Conservation (phyloP, 148 eudicot species). For the Chenopodium quinoa region DNA sequence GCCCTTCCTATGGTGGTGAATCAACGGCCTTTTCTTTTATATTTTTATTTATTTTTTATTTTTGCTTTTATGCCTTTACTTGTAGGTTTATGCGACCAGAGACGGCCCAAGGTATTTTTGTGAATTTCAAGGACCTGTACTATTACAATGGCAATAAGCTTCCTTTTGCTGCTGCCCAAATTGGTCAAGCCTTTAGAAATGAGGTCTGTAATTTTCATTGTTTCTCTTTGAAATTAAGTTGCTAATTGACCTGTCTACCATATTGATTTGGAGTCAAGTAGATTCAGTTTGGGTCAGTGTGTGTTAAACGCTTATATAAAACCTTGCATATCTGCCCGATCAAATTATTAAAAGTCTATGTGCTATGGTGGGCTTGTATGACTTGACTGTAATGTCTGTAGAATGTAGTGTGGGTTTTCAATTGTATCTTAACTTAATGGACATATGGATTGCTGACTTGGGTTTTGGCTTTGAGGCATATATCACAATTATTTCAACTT, state of each 20-base stretch:
- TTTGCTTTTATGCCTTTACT: slow-evolving; percentile 5
- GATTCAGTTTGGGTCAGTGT: neutral
- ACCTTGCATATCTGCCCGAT: neutral
- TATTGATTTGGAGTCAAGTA: neutral
- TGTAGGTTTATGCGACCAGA: slow-evolving; percentile 93
- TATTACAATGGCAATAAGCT: slow-evolving; percentile 92
- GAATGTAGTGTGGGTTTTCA: neutral
- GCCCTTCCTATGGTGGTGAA: neutral
- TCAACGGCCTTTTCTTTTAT: neutral
- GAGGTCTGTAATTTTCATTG: slow-evolving; percentile 47
- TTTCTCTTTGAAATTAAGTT: slow-evolving; percentile 4
- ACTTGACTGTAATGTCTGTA: neutral
- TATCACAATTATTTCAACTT: neutral
- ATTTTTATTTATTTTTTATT: neutral
- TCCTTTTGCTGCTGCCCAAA: slow-evolving; percentile 97
- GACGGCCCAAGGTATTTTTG: slow-evolving; percentile 97
- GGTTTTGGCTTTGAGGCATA: neutral
- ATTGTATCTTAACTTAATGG: neutral
- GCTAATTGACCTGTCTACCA: neutral
- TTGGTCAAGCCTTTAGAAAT: slow-evolving; percentile 95
- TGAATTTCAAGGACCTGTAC: slow-evolving; percentile 93
- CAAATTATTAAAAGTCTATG: neutral
- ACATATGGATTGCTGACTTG: neutral
- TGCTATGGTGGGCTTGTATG: too few relatives aligned
- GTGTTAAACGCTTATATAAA: neutral